Percentiles rank a stretch among this genome's conserved stretches.
Evolutionary conservation across 257 asterid species (phyloP).

Genomic region (Hygrophila difformis): DNA sequence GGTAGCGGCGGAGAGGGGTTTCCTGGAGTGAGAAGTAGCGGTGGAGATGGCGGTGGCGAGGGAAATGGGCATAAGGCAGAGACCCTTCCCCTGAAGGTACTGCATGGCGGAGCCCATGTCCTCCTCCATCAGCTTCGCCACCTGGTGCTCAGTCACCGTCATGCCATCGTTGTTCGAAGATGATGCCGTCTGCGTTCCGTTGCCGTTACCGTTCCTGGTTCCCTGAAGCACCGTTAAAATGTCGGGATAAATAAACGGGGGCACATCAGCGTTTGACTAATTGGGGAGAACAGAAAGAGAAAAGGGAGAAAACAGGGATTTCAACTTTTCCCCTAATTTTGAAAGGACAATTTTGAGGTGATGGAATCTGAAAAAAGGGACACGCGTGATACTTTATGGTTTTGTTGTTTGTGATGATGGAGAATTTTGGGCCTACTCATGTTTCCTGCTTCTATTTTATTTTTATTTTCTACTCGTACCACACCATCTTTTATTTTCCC

Average conservation of each 20-base stretch:
- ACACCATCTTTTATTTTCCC: too few species aligned
- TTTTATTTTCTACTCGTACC: too few species aligned
- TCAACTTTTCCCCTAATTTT: too few species aligned
- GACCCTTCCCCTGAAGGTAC: slow-evolving; percentile 88
- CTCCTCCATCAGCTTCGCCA: slow-evolving; percentile 88
- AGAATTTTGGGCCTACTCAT: slow-evolving; percentile 23
- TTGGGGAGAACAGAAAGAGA: too few species aligned
- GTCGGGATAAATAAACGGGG: too few species aligned
- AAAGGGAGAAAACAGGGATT: too few species aligned
- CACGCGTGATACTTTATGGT: slow-evolving; percentile 78
- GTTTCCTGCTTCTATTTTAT: too few species aligned
- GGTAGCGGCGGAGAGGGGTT: slow-evolving; percentile 25
- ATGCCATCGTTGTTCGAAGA: slow-evolving; percentile 53
- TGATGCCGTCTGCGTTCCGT: slow-evolving; percentile 55
- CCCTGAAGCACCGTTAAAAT: too few species aligned
- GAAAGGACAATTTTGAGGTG: not conserved
- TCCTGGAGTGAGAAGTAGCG: slow-evolving; percentile 61
- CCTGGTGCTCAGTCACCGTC: slow-evolving; percentile 85
- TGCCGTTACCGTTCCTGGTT: slow-evolving; percentile 35
- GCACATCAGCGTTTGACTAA: too few species aligned
- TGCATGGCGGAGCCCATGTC: slow-evolving; percentile 99
- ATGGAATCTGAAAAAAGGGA: slow-evolving; percentile 55
- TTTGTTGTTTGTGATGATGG: slow-evolving; percentile 51
- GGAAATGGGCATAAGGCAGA: slow-evolving; percentile 92
- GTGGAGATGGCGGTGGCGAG: slow-evolving; percentile 84